Percentiles rank a stretch among this genome's conserved stretches.
Conservation (phyloP, 345 rosid species). For the Durio zibethinus region DNA sequence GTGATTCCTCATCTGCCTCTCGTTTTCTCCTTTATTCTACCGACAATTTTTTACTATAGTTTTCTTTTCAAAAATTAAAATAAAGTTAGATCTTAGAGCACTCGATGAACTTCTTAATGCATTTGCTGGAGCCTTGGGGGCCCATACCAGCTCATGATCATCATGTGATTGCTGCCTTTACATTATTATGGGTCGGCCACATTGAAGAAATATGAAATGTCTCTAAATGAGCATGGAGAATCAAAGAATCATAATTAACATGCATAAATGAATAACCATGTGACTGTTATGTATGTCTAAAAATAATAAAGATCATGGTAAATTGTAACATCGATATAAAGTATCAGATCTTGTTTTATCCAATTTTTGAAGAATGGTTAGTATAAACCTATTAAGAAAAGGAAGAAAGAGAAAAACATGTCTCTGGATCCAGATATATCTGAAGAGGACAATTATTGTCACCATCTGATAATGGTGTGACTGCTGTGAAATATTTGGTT, state of each 20-base stretch:
- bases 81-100: conserved; percentile 1
- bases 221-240: neutral
- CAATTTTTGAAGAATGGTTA: neutral
- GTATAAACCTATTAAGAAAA: neutral
- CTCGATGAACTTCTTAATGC: neutral
- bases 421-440: conserved; percentile 16
- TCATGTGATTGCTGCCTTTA: neutral
- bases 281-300: neutral
- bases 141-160: neutral
- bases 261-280: neutral
- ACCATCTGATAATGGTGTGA: neutral
- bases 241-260: too few relatives aligned
- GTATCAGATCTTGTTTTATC: conserved; percentile 7
- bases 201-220: neutral
- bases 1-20: conserved; percentile 18
- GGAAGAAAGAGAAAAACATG: neutral
- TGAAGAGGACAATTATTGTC: neutral
- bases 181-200: neutral
- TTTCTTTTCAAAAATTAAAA: neutral
- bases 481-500: neutral
- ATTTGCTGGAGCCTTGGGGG: conserved; percentile 6
- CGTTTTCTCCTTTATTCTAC: neutral
- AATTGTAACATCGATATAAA: neutral
- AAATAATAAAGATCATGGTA: neutral
- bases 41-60: neutral